phyloP scores from a whole-genome alignment of 306 rosid species.

The Fagus crenata region DNA sequence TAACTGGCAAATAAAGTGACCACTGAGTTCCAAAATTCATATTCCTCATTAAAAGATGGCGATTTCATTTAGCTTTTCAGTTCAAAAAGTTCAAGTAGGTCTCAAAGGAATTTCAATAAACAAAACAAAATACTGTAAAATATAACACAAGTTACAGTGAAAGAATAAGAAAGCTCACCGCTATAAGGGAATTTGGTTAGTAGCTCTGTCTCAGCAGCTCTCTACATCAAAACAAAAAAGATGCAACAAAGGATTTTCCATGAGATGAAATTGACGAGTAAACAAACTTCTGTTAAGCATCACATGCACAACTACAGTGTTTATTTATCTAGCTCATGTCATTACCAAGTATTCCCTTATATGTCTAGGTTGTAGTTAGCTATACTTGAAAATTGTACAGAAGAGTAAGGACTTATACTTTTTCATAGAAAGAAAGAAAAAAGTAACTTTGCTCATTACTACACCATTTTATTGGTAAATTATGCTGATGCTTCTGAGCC shows the following conservation, averaged over 20 bases:
- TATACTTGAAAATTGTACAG: neutral
- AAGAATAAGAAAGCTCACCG: constrained; percentile 48
- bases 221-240: constrained; percentile 49
- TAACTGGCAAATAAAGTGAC: neutral
- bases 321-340: neutral
- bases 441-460: neutral
- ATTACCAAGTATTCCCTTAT: neutral
- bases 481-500: neutral
- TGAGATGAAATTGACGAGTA: constrained; percentile 28
- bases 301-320: neutral
- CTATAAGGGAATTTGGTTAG: constrained; percentile 73
- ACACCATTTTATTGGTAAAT: constrained; percentile 2
- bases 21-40: neutral
- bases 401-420: neutral
- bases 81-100: neutral
- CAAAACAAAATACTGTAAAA: neutral
- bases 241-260: constrained; percentile 10
- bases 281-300: neutral
- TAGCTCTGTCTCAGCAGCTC: constrained; percentile 89
- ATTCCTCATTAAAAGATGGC: neutral
- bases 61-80: neutral
- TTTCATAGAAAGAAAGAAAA: neutral
- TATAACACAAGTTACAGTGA: constrained; percentile 16
- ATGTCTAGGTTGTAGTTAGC: neutral
- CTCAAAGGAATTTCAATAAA: no score